A percentile compares a stretch with the other conserved stretches of the same genome.
These are phyloP conservation scores for Tephrocybe sp. DNA, from an alignment of 768 basidiomycete species.

Conservation along the genomic window DNA sequence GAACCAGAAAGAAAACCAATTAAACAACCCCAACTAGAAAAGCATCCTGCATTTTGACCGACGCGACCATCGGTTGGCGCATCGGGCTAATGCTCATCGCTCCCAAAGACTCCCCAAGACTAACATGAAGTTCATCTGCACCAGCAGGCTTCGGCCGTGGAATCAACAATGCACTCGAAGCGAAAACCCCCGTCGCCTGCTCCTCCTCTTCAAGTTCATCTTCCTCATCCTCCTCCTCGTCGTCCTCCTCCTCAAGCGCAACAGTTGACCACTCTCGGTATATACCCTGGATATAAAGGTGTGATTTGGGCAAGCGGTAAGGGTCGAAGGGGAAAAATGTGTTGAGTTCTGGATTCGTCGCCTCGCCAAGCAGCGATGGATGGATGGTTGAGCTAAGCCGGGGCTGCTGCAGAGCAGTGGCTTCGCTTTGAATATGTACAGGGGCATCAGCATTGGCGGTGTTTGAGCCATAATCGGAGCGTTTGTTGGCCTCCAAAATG, in stretches of 20 bases:
- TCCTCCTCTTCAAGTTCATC: slow-evolving; percentile 42
- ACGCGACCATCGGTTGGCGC: slow-evolving; percentile 12
- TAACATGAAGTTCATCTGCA: slow-evolving; percentile 46
- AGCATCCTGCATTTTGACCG: slow-evolving; percentile 16
- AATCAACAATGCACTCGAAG: slow-evolving; percentile 17
- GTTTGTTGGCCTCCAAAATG: slow-evolving; percentile 85
- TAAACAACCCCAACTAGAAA: slow-evolving; percentile 18
- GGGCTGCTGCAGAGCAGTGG: slow-evolving; percentile 2
- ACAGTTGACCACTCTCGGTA: slow-evolving; percentile 92
- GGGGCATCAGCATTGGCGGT: slow-evolving; percentile 17
- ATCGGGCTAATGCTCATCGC: slow-evolving; percentile 84
- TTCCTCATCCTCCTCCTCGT: slow-evolving; percentile 55
- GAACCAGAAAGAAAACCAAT: background rate
- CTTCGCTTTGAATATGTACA: background rate
- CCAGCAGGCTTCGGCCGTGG: slow-evolving; percentile 14
- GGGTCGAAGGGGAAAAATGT: slow-evolving; percentile 99
- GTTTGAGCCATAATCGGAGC: slow-evolving; percentile 48
- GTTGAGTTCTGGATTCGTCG: slow-evolving; percentile 69
- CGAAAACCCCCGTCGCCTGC: slow-evolving; percentile 10
- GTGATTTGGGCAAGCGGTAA: slow-evolving; percentile 82
- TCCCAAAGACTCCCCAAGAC: slow-evolving; percentile 65
- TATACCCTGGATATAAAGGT: slow-evolving; percentile 71
- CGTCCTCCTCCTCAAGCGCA: slow-evolving; percentile 71
- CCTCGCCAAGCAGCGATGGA: slow-evolving; percentile 29
- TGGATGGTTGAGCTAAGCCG: slow-evolving; percentile 11